These are phyloP conservation scores for Starmerella roubikii DNA, from an alignment of 805 yeast species.

Conservation along the genomic window DNA sequence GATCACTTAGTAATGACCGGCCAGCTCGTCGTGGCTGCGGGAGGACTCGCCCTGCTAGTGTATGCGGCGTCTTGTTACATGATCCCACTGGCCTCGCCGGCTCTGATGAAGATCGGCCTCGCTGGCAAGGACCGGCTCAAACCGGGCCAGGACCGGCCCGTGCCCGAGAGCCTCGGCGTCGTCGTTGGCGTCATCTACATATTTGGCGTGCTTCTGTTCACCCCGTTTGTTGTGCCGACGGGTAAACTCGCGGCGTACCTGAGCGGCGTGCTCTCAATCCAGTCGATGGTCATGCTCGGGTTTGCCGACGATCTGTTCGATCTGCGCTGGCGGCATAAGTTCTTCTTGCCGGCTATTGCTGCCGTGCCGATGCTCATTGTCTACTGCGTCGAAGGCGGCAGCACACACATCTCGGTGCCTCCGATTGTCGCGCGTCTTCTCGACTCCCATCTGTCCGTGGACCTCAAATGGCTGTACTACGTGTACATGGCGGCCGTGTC, in stretches of 20 bases:
- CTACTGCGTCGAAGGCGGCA: constrained; percentile 86
- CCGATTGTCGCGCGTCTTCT: constrained; percentile 34
- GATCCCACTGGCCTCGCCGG: constrained; percentile 20
- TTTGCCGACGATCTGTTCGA: constrained; percentile 91
- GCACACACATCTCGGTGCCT: constrained; percentile 77
- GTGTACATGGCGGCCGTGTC: constrained; percentile 81
- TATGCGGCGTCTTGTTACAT: constrained; percentile 8
- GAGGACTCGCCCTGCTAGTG: constrained; percentile 15
- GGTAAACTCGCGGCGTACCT: constrained; percentile 67
- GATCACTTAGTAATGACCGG: too few relatives aligned
- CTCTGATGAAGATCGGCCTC: constrained; percentile 42
- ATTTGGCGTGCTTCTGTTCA: constrained; percentile 65
- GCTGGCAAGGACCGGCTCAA: constrained; percentile 76
- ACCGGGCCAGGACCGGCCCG: constrained; percentile 39
- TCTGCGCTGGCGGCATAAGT: constrained; percentile 93
- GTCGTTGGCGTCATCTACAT: constrained; percentile 71
- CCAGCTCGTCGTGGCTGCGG: constrained; percentile 11
- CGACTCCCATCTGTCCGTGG: constrained; percentile 35
- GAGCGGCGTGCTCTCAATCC: constrained; percentile 70
- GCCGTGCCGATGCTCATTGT: constrained; percentile 82
- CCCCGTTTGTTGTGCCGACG: constrained; percentile 44
- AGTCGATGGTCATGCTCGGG: constrained; percentile 74
- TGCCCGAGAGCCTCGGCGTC: constrained; percentile 89
- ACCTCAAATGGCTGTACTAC: constrained; percentile 71
- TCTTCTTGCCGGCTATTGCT: constrained; percentile 88